Conservation (phyloP, 495 filamentous ascomycete genomes). For the Chaetomidium leptoderma region DNA sequence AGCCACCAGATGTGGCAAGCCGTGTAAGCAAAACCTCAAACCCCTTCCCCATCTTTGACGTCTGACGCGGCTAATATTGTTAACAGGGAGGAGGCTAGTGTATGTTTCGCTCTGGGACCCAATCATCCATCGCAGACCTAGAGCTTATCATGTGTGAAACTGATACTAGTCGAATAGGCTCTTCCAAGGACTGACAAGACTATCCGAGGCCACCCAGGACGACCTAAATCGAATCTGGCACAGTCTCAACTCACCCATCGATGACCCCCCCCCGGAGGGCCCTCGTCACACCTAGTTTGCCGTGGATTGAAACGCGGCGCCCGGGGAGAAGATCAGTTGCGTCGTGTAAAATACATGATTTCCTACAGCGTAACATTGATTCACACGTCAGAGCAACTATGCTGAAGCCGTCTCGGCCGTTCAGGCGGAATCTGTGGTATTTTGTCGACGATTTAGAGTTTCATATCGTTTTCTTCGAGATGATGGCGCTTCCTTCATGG, state of each 20-base stretch:
- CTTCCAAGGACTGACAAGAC: not conserved
- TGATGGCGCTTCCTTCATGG: no score
- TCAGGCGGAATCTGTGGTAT: no score
- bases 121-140: not conserved
- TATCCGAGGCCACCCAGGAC: not conserved
- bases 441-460: not conserved
- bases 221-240: not conserved
- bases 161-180: not conserved
- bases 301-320: not conserved
- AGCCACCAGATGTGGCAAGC: not conserved
- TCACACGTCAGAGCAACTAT: not conserved
- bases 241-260: no score
- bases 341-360: no score
- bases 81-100: conserved; percentile 6
- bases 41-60: no score
- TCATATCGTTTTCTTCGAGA: not conserved
- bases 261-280: no score
- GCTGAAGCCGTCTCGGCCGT: not conserved
- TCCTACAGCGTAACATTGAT: not conserved
- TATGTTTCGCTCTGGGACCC: not conserved
- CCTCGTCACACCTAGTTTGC: no score
- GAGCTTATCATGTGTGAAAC: no score
- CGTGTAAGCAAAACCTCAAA: no score
- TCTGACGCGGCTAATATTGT: no score
- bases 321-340: no score